These are phyloP conservation scores for Stagonosporopsis rhizophila DNA, from an alignment of 2,329 filamentous ascomycete genomes.

Conservation along the genomic window DNA sequence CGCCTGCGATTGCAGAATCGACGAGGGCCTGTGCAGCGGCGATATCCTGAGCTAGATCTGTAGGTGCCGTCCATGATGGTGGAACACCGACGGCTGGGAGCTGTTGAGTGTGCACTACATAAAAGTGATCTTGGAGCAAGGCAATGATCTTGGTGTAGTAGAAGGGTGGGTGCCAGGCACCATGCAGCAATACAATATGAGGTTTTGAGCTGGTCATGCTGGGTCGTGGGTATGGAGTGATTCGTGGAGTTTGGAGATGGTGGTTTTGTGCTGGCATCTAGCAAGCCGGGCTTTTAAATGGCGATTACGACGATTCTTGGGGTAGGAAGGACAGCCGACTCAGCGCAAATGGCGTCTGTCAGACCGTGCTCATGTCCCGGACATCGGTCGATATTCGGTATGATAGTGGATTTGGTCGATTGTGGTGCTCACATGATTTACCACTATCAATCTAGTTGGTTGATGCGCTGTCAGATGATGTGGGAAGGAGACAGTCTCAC, in stretches of 20 bases:
- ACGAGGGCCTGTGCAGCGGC: conserved; percentile 43
- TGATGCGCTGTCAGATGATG: neutral
- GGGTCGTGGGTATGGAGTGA: neutral
- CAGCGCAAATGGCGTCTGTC: neutral
- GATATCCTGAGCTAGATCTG: conserved; percentile 45
- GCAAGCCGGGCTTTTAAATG: too few species aligned
- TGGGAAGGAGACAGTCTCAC: neutral
- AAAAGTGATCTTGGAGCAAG: conserved; percentile 41
- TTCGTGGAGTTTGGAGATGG: too few species aligned
- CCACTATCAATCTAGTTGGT: neutral
- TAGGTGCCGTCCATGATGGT: conserved; percentile 24
- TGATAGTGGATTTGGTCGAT: neutral
- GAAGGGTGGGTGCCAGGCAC: conserved; percentile 48
- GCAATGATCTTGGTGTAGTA: conserved; percentile 34
- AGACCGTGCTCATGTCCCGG: neutral
- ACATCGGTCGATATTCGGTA: neutral
- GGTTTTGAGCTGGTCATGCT: conserved; percentile 36
- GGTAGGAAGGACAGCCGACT: too few species aligned
- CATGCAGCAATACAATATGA: conserved; percentile 45
- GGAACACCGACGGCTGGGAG: conserved; percentile 39
- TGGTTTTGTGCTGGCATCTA: neutral
- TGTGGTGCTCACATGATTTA: neutral
- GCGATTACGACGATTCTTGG: neutral
- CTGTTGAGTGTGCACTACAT: conserved; percentile 36
- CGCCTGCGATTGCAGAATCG: conserved; percentile 45